Base-by-base conservation (phyloP, 495 filamentous ascomycete species). In the Emericellopsis terricola region DNA sequence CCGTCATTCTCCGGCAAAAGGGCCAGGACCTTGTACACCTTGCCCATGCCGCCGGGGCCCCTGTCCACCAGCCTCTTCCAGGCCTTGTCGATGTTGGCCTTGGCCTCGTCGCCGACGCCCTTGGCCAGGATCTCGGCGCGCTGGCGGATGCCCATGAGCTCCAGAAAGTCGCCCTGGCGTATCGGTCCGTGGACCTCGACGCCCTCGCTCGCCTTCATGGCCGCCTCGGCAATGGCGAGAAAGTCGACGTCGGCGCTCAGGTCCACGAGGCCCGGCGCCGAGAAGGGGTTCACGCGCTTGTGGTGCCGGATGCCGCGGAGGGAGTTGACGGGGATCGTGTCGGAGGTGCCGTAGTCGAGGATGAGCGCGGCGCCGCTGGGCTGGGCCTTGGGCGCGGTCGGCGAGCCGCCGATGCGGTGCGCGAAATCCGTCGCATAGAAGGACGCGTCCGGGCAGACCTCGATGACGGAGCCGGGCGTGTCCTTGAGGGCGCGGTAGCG, bases 141-240 rank as follows among this genome's bases (percentile, higher is more conserved):
- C 58, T 91, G 77, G 31, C 54, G 56, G 30, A 87, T 81, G 0
- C 89, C 89, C 77, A 96, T 76, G 1, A 63, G 58, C 36, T 64
- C 55, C 35, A 97, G 56, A 55, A 86, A 97, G 15, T 57, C 54
- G 0, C 71, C 84, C 55, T 97, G 89, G 45, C 85, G 75, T 2
- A 94, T 76, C 3, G 89, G 89, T 0, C 89, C 89, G 51, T 94
- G 84, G 10, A 93, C 80, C 51, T 96, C 89, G 11, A 96, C 74
- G 2, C 71, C 77, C 5, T 75, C 68, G 39, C 73, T 80, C 0
- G 79, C 76, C 18, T 62, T 56, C 13, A 81, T 53, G 3, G 85
- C 87, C 2, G 79, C 63, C 54, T 94, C 87, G 2, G 81, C 84
- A 3, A 97, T 55, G 4, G 73, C 81, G 1, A 59, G 61, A 44